Evolutionary conservation across 2,329 filamentous ascomycete genomes (phyloP).

Genomic region (Arachnopeziza araneosa): DNA sequence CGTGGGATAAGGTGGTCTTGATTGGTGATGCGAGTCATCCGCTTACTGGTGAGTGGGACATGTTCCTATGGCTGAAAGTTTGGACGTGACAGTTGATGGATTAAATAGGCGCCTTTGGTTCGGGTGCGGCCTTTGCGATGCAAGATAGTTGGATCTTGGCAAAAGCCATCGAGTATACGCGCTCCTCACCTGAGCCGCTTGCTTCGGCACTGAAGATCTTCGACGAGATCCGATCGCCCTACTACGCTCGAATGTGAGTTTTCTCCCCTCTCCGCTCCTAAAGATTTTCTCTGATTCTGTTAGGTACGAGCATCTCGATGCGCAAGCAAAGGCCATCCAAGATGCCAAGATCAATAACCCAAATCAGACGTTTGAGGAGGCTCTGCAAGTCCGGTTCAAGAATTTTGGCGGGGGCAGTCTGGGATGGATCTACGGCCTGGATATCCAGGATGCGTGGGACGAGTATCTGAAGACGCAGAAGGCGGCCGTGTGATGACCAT

Average conservation of each 20-base stretch:
- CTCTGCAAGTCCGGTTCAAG: slow-evolving; percentile 28
- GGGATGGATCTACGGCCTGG: slow-evolving; percentile 38
- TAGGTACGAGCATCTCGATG: slow-evolving; percentile 32
- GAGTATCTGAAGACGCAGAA: slow-evolving; percentile 4
- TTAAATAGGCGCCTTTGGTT: slow-evolving; percentile 36
- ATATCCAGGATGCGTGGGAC: slow-evolving; percentile 35
- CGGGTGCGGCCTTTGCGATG: slow-evolving; percentile 40
- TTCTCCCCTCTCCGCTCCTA: not conserved
- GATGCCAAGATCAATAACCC: slow-evolving; percentile 17
- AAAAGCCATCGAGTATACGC: slow-evolving; percentile 29
- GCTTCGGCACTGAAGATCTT: slow-evolving; percentile 33
- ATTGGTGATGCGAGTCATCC: slow-evolving; percentile 52
- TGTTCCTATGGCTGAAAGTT: not conserved
- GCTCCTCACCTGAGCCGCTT: slow-evolving; percentile 14
- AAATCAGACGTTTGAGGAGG: slow-evolving; percentile 27
- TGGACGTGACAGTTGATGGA: not conserved
- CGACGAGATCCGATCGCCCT: slow-evolving; percentile 35
- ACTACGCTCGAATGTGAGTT: slow-evolving; percentile 36
- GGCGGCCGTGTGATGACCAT: not conserved
- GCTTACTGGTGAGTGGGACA: slow-evolving; percentile 35
- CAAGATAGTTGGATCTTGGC: slow-evolving; percentile 42
- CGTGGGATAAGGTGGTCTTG: slow-evolving; percentile 42
- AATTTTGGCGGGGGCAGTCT: slow-evolving; percentile 31
- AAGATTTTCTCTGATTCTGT: not conserved
- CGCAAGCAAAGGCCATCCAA: slow-evolving; percentile 15